Evolutionary conservation across 176 grass and related monocot species (phyloP).

Genomic region (Metroxylon sagu): DNA sequence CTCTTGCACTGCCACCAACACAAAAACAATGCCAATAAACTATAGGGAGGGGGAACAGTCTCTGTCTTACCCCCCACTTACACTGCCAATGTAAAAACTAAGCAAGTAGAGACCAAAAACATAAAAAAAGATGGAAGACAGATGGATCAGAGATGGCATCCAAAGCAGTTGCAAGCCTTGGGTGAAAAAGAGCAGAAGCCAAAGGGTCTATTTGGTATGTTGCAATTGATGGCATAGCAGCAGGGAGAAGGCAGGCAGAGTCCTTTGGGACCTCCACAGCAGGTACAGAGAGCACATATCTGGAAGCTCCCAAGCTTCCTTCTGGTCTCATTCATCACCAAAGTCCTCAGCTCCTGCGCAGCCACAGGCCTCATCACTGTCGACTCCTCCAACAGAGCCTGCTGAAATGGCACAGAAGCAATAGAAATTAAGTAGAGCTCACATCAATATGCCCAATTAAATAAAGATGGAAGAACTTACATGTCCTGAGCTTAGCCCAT

Average conservation of each 20-base stretch:
- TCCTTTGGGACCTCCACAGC: constrained; percentile 57
- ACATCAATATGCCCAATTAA: too few species aligned
- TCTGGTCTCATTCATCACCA: constrained; percentile 26
- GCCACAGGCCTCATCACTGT: too few species aligned
- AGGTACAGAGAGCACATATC: constrained; percentile 74
- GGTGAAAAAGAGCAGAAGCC: constrained; percentile 84
- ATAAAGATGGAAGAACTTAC: too few species aligned
- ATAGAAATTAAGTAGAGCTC: too few species aligned
- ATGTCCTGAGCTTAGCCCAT: too few species aligned
- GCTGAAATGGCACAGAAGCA: too few species aligned
- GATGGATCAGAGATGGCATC: constrained; percentile 42
- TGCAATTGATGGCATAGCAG: constrained; percentile 95
- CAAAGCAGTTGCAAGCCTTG: constrained; percentile 63
- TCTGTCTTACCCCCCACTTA: too few species aligned
- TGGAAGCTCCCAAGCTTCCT: constrained; percentile 50
- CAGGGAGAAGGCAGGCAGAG: constrained; percentile 75
- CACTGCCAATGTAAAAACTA: constrained; percentile 10
- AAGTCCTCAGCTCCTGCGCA: constrained; percentile 1
- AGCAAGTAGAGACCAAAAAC: constrained; percentile 9
- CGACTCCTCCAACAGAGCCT: too few species aligned
- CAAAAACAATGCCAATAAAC: too few species aligned
- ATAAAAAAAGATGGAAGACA: constrained; percentile 16
- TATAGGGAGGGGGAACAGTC: too few species aligned
- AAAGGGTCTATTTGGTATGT: constrained; percentile 78
- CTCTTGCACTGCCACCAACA: too few species aligned